Percentiles rank a stretch among this genome's conserved stretches.
Conservation (phyloP, 2,329 filamentous ascomycete genomes). For the Aspergillus melleus region DNA sequence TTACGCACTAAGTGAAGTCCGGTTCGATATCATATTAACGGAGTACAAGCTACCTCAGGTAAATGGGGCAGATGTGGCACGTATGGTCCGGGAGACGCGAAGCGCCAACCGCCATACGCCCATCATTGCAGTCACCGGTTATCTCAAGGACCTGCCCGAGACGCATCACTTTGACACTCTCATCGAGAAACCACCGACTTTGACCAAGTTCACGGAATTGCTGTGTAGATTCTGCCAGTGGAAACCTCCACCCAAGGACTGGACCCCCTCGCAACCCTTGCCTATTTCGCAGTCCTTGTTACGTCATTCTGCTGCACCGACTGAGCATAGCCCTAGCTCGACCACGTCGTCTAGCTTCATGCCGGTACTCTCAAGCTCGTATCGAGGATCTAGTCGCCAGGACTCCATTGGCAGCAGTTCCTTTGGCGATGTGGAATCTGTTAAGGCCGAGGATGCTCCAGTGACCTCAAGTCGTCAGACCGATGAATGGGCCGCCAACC, state of each 20-base stretch:
- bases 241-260: constrained; percentile 72
- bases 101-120: constrained; percentile 93
- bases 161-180: constrained; percentile 94
- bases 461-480: constrained; percentile 72
- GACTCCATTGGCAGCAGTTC: constrained; percentile 82
- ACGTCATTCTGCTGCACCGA: constrained; percentile 62
- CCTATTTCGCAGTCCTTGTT: constrained; percentile 62
- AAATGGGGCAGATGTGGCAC: constrained; percentile 90
- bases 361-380: constrained; percentile 69
- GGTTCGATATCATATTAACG: constrained; percentile 98
- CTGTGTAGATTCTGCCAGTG: constrained; percentile 87
- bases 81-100: constrained; percentile 96
- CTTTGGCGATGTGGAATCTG: constrained; percentile 81
- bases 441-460: constrained; percentile 74
- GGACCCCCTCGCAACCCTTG: constrained; percentile 52
- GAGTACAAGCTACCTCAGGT: constrained; percentile 95
- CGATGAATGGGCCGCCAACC: constrained; percentile 69
- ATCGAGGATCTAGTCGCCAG: constrained; percentile 76
- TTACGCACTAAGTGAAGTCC: constrained; percentile 94
- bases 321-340: constrained; percentile 80
- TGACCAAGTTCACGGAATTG: constrained; percentile 85
- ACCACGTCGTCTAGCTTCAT: constrained; percentile 74
- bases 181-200: constrained; percentile 94
- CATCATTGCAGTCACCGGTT: constrained; percentile 94
- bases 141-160: constrained; percentile 93